Evolutionary conservation across 208 protist species (phyloP).

Genomic region (Trypanosoma cruzi): DNA sequence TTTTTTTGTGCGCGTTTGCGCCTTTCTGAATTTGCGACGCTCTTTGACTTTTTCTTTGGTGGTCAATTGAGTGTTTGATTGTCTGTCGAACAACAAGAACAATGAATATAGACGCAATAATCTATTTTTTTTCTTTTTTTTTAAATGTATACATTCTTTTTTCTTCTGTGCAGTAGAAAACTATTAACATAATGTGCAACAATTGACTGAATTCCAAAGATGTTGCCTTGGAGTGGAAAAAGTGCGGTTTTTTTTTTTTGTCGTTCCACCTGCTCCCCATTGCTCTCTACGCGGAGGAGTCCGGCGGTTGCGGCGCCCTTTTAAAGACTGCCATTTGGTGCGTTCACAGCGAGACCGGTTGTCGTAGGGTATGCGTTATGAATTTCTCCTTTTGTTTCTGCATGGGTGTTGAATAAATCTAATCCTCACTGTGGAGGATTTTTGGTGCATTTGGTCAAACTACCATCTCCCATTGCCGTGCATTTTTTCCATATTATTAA

Average conservation of each 20-base stretch:
- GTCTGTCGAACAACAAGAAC: too few species aligned
- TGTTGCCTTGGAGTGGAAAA: neutral
- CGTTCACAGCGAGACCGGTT: neutral
- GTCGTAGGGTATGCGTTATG: too few species aligned
- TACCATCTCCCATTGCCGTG: too few species aligned
- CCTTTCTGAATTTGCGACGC: neutral
- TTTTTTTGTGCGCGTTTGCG: conserved; percentile 1
- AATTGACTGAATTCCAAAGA: conserved; percentile 28
- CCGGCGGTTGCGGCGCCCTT: neutral
- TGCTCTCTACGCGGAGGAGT: neutral
- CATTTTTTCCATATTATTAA: too few species aligned
- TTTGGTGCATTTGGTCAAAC: too few species aligned
- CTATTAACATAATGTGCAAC: too few species aligned
- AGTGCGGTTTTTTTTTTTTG: neutral
- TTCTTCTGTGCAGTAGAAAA: too few species aligned
- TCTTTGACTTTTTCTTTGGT: conserved; percentile 4
- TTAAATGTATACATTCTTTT: too few species aligned
- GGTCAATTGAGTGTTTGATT: too few species aligned
- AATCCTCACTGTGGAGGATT: too few species aligned
- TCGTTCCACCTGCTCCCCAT: neutral
- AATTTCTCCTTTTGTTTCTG: too few species aligned
- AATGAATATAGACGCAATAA: neutral
- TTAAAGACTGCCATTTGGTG: neutral
- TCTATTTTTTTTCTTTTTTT: conserved; percentile 19
- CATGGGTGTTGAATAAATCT: too few species aligned